Base-by-base conservation (phyloP, 2,329 filamentous ascomycete genomes). In the Sporothrix euskadiensis region DNA sequence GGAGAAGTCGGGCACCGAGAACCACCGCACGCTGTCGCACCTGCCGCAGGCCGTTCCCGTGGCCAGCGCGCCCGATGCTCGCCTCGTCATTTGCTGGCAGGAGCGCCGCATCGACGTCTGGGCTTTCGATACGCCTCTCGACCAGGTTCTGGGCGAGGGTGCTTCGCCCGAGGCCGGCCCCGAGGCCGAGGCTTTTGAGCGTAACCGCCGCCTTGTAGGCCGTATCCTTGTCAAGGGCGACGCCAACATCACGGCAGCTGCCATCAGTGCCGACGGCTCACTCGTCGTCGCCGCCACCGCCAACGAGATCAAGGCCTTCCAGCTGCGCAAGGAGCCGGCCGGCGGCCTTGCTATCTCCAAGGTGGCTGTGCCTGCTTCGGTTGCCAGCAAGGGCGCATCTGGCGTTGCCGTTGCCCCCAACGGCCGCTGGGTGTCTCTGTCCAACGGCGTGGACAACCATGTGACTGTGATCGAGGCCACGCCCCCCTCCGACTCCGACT, bases 41-140 rank as follows among this genome's bases (percentile, higher is more conserved):
- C 86, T 99, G 16, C 95, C 96, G 2, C 94, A 97, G 79, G 85
- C 88, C 69, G 88, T 92, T 1, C 90, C 92, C 2, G 81, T 98
- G 8, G 84, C 88, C 49, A 94, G 93, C 76, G 92, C 94, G 3
- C 85, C 90, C 1, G 88, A 88, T 57, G 90, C 90, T 59, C 89
- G 96, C 68, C 84, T 98, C 30, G 83, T 99, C 35, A 88, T 96
- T 78, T 93, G 93, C 80, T 98, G 94, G 92, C 98, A 94, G 94
- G 93, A 95, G 76, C 88, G 92, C 73, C 92, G 97, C 80, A 86
- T 98, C 68, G 90, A 92, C 77, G 88, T 99, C 75, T 99, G 94
- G 94, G 88, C 84, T 54, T 78, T 89, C 19, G 83, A 80, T 66
- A 83, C 82, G 74, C 81, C 85, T 4, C 81, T 87, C 19, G 81